A percentile compares a stretch with the other conserved stretches of the same genome.
phyloP scores from a whole-genome alignment of 257 asterid species.

The Solanum medicagineum region DNA sequence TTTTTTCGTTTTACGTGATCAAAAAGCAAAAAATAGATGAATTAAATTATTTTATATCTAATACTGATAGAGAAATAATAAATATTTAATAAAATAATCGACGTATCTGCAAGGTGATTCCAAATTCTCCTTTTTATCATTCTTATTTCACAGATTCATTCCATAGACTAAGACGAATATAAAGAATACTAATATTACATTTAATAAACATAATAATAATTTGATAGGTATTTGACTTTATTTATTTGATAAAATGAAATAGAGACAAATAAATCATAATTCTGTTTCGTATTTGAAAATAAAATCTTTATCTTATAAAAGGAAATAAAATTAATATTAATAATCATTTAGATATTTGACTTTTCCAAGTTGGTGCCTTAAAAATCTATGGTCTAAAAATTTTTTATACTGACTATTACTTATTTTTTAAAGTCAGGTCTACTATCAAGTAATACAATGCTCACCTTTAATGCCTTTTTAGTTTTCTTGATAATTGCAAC shows the following conservation, averaged over 20 bases:
- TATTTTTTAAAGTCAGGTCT: too few species aligned
- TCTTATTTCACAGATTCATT: neutral
- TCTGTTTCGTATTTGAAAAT: neutral
- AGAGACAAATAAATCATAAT: neutral
- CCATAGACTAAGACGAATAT: neutral
- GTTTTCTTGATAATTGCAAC: neutral
- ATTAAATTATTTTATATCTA: neutral
- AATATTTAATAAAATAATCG: neutral
- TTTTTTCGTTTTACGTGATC: too few species aligned
- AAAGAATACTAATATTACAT: neutral
- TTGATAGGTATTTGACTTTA: neutral
- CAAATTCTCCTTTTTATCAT: neutral
- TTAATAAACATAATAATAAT: neutral
- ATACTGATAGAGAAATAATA: neutral
- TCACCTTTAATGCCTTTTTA: neutral
- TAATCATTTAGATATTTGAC: neutral
- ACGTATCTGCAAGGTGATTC: neutral
- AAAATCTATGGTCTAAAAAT: too few species aligned
- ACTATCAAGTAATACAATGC: neutral
- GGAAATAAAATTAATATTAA: neutral
- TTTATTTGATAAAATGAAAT: neutral
- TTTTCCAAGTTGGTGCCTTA: neutral
- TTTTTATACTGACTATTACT: too few species aligned
- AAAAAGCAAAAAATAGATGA: neutral
- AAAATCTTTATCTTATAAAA: neutral